phyloP scores from a whole-genome alignment of 208 protist species.

The Leishmania turanica region DNA sequence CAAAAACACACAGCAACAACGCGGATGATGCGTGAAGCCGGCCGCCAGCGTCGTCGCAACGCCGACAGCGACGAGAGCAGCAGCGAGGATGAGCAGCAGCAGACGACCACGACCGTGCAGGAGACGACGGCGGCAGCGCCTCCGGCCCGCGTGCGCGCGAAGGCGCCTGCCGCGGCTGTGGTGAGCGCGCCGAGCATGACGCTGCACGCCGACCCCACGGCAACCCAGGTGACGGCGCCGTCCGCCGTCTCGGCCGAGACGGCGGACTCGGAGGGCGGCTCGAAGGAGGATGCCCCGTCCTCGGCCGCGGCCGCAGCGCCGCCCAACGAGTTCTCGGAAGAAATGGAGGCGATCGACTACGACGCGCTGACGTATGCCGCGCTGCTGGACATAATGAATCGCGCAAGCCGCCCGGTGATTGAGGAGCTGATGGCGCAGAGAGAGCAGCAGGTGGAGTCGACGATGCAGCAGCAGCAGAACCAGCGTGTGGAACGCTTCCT shows the following conservation, averaged over 20 bases:
- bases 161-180: constrained; percentile 7
- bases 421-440: constrained; percentile 61
- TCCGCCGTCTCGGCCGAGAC: not conserved
- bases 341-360: constrained; percentile 58
- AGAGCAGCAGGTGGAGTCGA: constrained; percentile 38
- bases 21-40: constrained; percentile 15
- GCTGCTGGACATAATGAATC: constrained; percentile 49
- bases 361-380: constrained; percentile 62
- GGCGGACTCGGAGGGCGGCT: not conserved
- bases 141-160: constrained; percentile 11
- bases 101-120: not conserved
- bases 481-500: constrained; percentile 63
- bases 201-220: not conserved
- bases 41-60: constrained; percentile 29
- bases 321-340: constrained; percentile 19
- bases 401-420: constrained; percentile 40
- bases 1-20: not conserved
- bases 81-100: constrained; percentile 28
- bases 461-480: constrained; percentile 38
- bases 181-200: not conserved
- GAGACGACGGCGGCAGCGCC: constrained; percentile 2
- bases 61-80: constrained; percentile 32
- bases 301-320: not conserved
- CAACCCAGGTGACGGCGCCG: not conserved
- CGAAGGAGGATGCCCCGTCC: constrained; percentile 3